Conservation (phyloP, 148 eudicot genomes). For the Rhododendron henanense region DNA sequence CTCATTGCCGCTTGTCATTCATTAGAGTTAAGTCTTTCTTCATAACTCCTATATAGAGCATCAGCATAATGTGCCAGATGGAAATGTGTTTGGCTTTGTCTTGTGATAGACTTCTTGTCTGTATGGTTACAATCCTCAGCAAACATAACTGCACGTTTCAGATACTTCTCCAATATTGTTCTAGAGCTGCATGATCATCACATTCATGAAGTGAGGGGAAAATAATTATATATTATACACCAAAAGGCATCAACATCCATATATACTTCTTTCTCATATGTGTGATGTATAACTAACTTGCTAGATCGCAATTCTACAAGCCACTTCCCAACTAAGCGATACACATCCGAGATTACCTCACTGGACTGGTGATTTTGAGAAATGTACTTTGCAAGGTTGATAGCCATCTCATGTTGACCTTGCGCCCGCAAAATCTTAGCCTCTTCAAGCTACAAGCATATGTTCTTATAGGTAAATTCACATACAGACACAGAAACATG, state of each 20-base stretch:
- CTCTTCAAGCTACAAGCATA: no score
- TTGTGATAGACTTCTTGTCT: slow-evolving; percentile 42
- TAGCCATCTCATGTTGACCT: no score
- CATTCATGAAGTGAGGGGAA: background rate
- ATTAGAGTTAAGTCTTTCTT: slow-evolving; percentile 81
- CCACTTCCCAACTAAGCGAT: no score
- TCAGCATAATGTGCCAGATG: slow-evolving; percentile 98
- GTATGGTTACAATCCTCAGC: slow-evolving; percentile 51
- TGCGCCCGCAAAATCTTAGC: no score
- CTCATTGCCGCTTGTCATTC: slow-evolving; percentile 99
- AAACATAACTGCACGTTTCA: slow-evolving; percentile 72
- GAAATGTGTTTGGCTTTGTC: slow-evolving; percentile 77
- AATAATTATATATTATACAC: background rate
- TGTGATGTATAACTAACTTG: no score
- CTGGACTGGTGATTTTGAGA: no score
- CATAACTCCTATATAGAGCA: slow-evolving; percentile 79
- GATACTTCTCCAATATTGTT: slow-evolving; percentile 85
- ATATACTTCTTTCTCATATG: background rate
- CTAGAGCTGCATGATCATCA: slow-evolving; percentile 69
- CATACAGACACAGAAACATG: no score
- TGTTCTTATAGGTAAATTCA: no score
- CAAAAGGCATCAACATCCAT: background rate
- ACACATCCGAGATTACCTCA: no score
- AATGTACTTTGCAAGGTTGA: no score
- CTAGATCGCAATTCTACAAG: no score